Evolutionary conservation across 2,329 filamentous ascomycete genomes (phyloP), one percentile per base, ranked within the genome.

Genomic region (Phaeoacremonium minimum): DNA sequence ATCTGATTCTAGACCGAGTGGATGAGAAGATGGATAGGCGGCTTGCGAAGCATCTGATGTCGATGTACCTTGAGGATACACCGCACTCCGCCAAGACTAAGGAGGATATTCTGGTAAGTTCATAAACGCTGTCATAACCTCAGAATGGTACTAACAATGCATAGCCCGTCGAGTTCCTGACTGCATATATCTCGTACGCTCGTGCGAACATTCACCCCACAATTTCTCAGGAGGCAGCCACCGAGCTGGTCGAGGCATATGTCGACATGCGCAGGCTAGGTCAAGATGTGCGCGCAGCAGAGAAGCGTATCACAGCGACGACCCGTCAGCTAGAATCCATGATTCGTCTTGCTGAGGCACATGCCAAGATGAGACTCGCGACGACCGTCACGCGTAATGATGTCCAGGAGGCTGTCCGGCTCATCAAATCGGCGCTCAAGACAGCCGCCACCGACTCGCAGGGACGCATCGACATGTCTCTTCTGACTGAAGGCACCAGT

Each of bases 311-410:
- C 66, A 98, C 93, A 0, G 93, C 93, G 28, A 98, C 93, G 4
- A 98, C 94, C 1, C 80, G 93, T 56, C 93, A 98, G 64, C 75
- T 98, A 6, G 94, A 98, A 66, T 93, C 85, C 31, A 98, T 98
- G 94, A 97, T 98, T 56, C 91, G 93, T 43, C 83, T 98, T 4
- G 70, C 90, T 2, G 93, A 98, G 68, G 93, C 90, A 1, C 94
- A 98, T 62, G 94, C 93, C 33, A 96, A 96, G 63, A 98, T 98
- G 94, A 85, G 93, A 4, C 77, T 98, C 5, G 79, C 85, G 0
- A 59, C 71, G 4, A 77, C 72, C 12, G 93, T 98, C 29, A 89
- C 86, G 0, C 78, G 75, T 18, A 75, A 77, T 33, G 94, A 98
- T 53, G 94, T 98, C 6, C 68, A 80, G 33, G 93, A 98, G 66